These are phyloP conservation scores for Coniochaeta hoffmannii DNA, from an alignment of 2,329 filamentous ascomycete species.

Conservation along the genomic window DNA sequence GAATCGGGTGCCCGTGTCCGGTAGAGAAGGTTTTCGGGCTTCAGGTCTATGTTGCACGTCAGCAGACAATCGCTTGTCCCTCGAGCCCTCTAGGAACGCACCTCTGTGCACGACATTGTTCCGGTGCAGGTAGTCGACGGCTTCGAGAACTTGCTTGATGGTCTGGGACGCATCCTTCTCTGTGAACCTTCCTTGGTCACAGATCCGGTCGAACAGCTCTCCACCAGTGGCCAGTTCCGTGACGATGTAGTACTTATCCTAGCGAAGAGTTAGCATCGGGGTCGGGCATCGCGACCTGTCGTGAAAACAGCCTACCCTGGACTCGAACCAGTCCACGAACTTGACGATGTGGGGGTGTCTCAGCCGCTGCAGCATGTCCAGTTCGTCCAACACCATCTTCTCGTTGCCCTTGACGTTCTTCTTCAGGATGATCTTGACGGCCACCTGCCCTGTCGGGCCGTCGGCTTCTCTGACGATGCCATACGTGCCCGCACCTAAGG, in stretches of 20 bases:
- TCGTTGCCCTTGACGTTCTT: slow-evolving; percentile 99
- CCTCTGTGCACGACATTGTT: slow-evolving; percentile 96
- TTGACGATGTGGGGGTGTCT: slow-evolving; percentile 93
- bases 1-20: slow-evolving; percentile 71
- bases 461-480: slow-evolving; percentile 96
- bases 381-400: slow-evolving; percentile 96
- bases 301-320: slow-evolving; percentile 55
- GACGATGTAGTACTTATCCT: slow-evolving; percentile 99
- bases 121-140: slow-evolving; percentile 88
- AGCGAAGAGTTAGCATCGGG: slow-evolving; percentile 3
- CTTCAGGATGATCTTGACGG: slow-evolving; percentile 98
- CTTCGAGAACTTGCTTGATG: slow-evolving; percentile 86
- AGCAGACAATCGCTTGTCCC: not conserved
- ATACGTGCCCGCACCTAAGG: slow-evolving; percentile 93
- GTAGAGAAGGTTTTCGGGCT: slow-evolving; percentile 96
- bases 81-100: slow-evolving; percentile 28
- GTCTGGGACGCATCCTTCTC: slow-evolving; percentile 97
- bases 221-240: slow-evolving; percentile 93
- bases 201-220: slow-evolving; percentile 96
- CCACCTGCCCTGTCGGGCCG: slow-evolving; percentile 73
- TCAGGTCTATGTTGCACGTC: slow-evolving; percentile 60
- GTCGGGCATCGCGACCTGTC: not conserved
- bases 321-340: slow-evolving; percentile 99
- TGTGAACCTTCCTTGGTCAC: slow-evolving; percentile 95
- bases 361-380: slow-evolving; percentile 85